Evolutionary conservation across 2,329 filamentous ascomycete genomes (phyloP).

Genomic region (Eutypella sp.): DNA sequence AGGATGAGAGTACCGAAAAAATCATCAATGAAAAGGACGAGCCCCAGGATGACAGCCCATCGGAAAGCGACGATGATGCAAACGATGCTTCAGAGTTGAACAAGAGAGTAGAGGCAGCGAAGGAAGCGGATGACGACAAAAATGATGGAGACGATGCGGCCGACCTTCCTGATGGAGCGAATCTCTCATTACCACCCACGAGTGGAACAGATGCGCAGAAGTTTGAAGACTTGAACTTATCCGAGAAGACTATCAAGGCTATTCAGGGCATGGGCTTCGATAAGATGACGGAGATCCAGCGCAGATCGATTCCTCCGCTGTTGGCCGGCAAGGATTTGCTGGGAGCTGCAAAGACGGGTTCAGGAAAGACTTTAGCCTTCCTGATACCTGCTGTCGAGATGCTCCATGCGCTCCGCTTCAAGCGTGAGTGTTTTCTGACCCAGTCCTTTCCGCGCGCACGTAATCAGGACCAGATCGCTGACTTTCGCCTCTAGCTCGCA

Average conservation of each 20-base stretch:
- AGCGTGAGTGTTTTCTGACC: constrained; percentile 40
- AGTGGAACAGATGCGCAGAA: constrained; percentile 59
- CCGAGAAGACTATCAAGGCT: constrained; percentile 82
- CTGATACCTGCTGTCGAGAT: constrained; percentile 93
- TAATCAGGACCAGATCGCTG: constrained; percentile 55
- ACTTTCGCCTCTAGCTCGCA: constrained; percentile 40
- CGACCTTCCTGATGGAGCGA: constrained; percentile 29
- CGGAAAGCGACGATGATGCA: constrained; percentile 9
- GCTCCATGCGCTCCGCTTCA: constrained; percentile 84
- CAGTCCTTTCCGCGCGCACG: neutral
- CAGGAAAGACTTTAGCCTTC: constrained; percentile 93
- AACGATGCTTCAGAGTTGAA: constrained; percentile 15
- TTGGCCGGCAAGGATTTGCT: constrained; percentile 88
- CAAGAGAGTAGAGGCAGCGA: constrained; percentile 12
- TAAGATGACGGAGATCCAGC: constrained; percentile 94
- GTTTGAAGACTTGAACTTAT: constrained; percentile 79
- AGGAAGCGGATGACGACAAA: constrained; percentile 25
- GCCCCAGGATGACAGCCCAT: constrained; percentile 12
- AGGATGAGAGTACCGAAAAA: constrained; percentile 8
- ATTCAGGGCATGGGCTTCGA: constrained; percentile 90
- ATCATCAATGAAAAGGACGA: constrained; percentile 10
- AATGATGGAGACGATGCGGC: constrained; percentile 26
- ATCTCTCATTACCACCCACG: constrained; percentile 49
- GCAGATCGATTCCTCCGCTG: constrained; percentile 78
- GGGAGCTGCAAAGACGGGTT: constrained; percentile 87